These are phyloP conservation scores for Candida dendrica DNA, from an alignment of 805 yeast genomes.

Conservation along the genomic window DNA sequence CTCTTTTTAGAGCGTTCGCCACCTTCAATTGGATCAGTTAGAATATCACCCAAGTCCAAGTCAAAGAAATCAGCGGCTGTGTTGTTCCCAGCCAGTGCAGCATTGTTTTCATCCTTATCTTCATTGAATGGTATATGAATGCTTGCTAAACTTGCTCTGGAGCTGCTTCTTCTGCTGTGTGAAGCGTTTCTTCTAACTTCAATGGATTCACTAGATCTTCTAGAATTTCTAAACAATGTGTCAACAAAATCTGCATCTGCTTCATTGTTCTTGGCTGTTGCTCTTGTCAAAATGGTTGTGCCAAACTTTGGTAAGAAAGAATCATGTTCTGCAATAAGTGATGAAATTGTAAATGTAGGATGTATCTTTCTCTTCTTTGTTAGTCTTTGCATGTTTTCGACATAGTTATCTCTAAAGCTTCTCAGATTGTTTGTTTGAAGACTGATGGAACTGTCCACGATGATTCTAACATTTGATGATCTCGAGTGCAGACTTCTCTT, in stretches of 20 bases:
- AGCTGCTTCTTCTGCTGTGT: slow-evolving; percentile 17
- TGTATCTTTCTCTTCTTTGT: slow-evolving; percentile 1
- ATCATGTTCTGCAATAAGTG: background rate
- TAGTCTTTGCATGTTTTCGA: slow-evolving; percentile 7
- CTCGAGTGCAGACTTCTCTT: background rate
- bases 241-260: slow-evolving; percentile 17
- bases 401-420: slow-evolving; percentile 17
- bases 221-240: slow-evolving; percentile 13
- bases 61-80: slow-evolving; percentile 5
- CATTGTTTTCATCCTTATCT: background rate
- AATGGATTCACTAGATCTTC: slow-evolving; percentile 18
- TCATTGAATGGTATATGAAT: slow-evolving; percentile 9
- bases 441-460: slow-evolving; percentile 12
- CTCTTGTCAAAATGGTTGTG: too few species aligned
- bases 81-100: background rate
- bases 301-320: slow-evolving; percentile 1
- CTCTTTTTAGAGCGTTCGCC: slow-evolving; percentile 7
- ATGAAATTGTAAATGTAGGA: background rate
- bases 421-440: slow-evolving; percentile 17
- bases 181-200: slow-evolving; percentile 19
- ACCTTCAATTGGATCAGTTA: slow-evolving; percentile 1
- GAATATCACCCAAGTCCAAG: slow-evolving; percentile 7
- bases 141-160: slow-evolving; percentile 16
- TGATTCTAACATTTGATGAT: background rate
- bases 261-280: background rate